phyloP scores from a whole-genome alignment of 75 land plant genomes.

The Pinus albicaulis region DNA sequence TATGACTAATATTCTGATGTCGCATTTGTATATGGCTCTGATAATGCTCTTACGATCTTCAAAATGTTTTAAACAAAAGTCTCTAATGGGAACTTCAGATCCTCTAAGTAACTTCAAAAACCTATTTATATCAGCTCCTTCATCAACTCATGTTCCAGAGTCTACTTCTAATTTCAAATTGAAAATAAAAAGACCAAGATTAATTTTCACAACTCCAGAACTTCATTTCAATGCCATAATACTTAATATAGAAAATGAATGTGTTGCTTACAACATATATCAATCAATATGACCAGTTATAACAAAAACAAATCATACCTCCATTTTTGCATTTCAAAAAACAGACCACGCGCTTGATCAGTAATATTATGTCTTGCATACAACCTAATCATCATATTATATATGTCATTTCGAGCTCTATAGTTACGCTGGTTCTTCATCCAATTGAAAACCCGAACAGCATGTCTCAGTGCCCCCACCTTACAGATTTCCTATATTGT shows the following conservation, averaged over 20 bases:
- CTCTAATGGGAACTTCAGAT: no score
- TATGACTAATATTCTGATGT: no score
- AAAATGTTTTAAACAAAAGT: no score
- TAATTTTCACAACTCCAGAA: not conserved
- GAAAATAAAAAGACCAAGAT: no score
- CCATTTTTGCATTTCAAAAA: slow-evolving; percentile 97
- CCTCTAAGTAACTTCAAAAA: no score
- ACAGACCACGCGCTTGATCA: slow-evolving; percentile 90
- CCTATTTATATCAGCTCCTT: no score
- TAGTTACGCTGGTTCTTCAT: slow-evolving; percentile 90
- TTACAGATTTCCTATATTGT: slow-evolving; percentile 65
- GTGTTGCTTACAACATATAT: not conserved
- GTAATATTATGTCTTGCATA: slow-evolving; percentile 72
- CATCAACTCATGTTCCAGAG: no score
- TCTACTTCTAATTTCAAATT: no score
- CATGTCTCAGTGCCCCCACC: slow-evolving; percentile 67
- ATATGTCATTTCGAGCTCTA: slow-evolving; percentile 87
- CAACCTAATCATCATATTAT: slow-evolving; percentile 89
- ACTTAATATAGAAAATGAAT: not conserved
- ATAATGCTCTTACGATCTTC: no score
- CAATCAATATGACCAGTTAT: not conserved
- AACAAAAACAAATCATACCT: slow-evolving; percentile 45
- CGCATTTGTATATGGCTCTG: no score
- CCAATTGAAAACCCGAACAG: slow-evolving; percentile 82
- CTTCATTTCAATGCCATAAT: slow-evolving; percentile 2